Percentiles rank a stretch among this genome's conserved stretches.
Evolutionary conservation across 2,329 filamentous ascomycete genomes (phyloP).

Genomic region (Xylaria polymorpha): DNA sequence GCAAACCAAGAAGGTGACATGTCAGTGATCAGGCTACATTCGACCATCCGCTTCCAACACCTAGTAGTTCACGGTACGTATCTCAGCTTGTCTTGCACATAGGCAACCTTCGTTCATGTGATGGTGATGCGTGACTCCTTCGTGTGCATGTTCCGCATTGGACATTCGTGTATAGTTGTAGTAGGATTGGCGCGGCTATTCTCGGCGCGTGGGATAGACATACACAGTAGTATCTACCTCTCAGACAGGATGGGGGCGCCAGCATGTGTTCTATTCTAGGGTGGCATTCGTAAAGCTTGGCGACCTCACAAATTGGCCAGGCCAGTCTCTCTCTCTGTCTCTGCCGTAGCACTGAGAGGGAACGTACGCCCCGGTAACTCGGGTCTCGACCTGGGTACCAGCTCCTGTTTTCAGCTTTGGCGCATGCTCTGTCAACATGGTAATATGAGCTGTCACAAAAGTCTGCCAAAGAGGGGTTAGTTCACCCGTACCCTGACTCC

Average conservation of each 20-base stretch:
- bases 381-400: constrained; percentile 12
- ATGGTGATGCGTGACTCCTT: constrained; percentile 3
- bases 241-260: constrained; percentile 4
- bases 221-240: neutral
- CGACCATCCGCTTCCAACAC: neutral
- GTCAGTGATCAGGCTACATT: neutral
- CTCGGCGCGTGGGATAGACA: constrained; percentile 1
- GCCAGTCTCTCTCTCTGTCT: constrained; percentile 5
- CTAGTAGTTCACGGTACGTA: constrained; percentile 10
- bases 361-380: constrained; percentile 24
- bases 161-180: neutral
- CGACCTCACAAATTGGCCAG: constrained; percentile 21
- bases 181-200: constrained; percentile 6
- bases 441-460: constrained; percentile 27
- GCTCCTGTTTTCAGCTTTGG: constrained; percentile 31
- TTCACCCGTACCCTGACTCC: neutral
- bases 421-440: constrained; percentile 16
- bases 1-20: neutral
- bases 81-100: constrained; percentile 6
- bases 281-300: constrained; percentile 21
- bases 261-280: constrained; percentile 1
- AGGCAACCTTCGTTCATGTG: constrained; percentile 8
- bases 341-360: neutral
- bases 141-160: neutral
- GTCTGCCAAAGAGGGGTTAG: constrained; percentile 13